Percentiles rank a stretch among this genome's conserved stretches.
Evolutionary conservation across 192 early-diverging fungal species (phyloP).

Genomic region (Piromyces finnis): DNA sequence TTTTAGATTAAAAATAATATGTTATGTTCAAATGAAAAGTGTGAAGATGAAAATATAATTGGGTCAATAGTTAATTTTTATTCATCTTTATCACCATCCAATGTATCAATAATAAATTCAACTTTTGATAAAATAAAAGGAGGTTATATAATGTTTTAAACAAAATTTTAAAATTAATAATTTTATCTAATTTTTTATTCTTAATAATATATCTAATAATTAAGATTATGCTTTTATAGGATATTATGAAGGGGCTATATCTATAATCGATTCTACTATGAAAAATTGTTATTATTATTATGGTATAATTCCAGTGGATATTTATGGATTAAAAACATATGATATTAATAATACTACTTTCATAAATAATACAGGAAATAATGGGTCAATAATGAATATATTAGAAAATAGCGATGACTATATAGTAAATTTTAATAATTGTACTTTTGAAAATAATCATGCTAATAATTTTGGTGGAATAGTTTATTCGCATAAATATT

Average conservation of each 20-base stretch:
- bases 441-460: neutral
- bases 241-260: neutral
- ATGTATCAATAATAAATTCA: neutral
- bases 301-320: neutral
- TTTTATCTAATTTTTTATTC: no score
- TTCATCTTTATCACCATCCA: neutral
- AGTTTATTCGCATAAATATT: neutral
- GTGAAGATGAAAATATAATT: neutral
- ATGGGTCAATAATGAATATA: neutral
- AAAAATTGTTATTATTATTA: neutral
- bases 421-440: neutral
- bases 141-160: no score
- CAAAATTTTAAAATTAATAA: no score
- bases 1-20: neutral
- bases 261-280: neutral
- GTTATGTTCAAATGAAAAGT: neutral
- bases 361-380: neutral
- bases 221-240: neutral
- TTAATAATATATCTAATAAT: no score
- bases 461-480: neutral
- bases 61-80: neutral
- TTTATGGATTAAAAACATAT: neutral
- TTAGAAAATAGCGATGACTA: neutral
- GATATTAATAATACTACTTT: neutral
- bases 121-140: neutral